phyloP scores from a whole-genome alignment of 495 filamentous ascomycete genomes.

The Hyaloscypha bicolor region DNA sequence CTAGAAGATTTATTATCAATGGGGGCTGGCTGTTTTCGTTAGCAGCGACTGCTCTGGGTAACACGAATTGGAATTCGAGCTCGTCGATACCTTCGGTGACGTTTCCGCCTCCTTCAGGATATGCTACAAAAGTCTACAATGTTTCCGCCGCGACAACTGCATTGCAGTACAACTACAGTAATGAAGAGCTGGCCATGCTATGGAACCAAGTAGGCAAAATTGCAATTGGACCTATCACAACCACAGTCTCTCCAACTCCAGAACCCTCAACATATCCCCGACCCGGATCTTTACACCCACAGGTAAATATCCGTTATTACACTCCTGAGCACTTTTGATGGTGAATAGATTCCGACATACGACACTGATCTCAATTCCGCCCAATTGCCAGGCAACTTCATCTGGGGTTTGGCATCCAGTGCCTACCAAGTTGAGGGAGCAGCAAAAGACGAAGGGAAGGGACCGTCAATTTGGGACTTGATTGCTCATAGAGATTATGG shows the following conservation, averaged over 20 bases:
- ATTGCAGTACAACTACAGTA: constrained; percentile 43
- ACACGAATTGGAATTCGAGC: background rate
- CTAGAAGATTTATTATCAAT: background rate
- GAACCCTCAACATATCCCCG: constrained; percentile 39
- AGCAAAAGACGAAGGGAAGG: constrained; percentile 65
- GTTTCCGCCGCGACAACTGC: constrained; percentile 40
- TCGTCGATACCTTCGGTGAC: constrained; percentile 5
- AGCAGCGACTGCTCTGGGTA: background rate
- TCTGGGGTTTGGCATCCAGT: constrained; percentile 49
- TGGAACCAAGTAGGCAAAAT: constrained; percentile 48
- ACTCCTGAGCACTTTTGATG: background rate
- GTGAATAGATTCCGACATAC: constrained; percentile 31
- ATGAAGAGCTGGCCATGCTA: constrained; percentile 42
- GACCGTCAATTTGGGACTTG: constrained; percentile 75
- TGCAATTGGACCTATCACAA: constrained; percentile 43
- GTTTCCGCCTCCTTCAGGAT: constrained; percentile 10
- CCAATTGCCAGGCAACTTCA: constrained; percentile 42
- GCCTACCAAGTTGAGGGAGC: constrained; percentile 75
- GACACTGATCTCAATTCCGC: constrained; percentile 32
- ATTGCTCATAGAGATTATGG: constrained; percentile 56
- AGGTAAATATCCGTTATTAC: constrained; percentile 23
- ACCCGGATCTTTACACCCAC: constrained; percentile 41
- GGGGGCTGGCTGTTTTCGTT: background rate
- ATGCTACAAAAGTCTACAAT: constrained; percentile 41
- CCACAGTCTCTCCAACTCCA: constrained; percentile 46